Evolutionary conservation across 1,284 basidiomycete species (phyloP), one percentile per base, ranked within the genome.

Genomic region (Veloporphyrellus conicus): DNA sequence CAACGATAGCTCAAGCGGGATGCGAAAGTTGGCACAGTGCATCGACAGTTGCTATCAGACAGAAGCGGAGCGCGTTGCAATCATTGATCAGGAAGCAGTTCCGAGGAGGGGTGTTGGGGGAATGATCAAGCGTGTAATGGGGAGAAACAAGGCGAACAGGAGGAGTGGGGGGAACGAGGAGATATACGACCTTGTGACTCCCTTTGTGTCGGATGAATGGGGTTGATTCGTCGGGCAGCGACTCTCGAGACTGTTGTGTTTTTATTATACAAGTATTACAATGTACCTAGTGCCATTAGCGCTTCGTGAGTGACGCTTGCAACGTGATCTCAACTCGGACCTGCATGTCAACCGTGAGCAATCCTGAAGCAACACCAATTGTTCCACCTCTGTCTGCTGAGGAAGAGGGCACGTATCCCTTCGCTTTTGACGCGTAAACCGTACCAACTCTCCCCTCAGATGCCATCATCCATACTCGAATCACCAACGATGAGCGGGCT

Each of bases 161-260:
- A 67, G 58, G 57, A 68, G 70, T 42, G 68, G 72, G 54, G 74
- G 73, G 54, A 89, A 89, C 58, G 84, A 85, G 56, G 84, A 88
- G 50, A 82, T 80, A 12, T 89, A 81, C 53, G 83, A 87, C 42
- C 74, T 88, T 15, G 84, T 90, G 45, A 90, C 87, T 23, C 87
- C 87, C 1, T 90, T 89, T 63, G 74, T 81, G n/a, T 64, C 77
- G n/a, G 76, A 80, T 48, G 80, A 80, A 54, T 82, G 77, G 76
- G 77, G 78, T 42, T 77, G 55, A 35, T 14, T 35, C 36, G 40
- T 15, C 25, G 27, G 35, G 23, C 20, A 3, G 23, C 22, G 4
- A n/a, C n/a, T n/a, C n/a, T 15, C 28, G 28, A 29, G 28, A 7
- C 9, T 11, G 4, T 29, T 10, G 28, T 19, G 18, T 34, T 34